A percentile compares a stretch with the other conserved stretches of the same genome.
Conservation (phyloP, 179 eudicot genomes). For the Heliamphora pulchella region DNA sequence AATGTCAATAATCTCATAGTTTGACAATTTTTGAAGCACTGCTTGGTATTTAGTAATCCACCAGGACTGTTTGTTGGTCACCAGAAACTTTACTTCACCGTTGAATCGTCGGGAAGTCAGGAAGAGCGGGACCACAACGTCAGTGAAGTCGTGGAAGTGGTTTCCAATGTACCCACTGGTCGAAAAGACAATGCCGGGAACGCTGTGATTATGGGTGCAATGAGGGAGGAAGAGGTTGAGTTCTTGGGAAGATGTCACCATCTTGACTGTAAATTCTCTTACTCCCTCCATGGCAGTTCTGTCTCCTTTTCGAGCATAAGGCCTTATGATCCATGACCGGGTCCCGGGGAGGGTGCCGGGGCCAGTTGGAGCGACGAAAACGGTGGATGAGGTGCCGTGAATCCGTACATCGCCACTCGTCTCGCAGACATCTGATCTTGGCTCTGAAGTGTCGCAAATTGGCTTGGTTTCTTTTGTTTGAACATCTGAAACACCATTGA, state of each 20-base stretch:
- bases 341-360: not conserved
- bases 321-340: constrained; percentile 30
- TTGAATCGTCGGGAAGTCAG: constrained; percentile 37
- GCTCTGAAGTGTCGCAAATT: constrained; percentile 33
- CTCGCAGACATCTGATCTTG: constrained; percentile 46
- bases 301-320: constrained; percentile 48
- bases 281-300: constrained; percentile 26
- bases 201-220: constrained; percentile 31
- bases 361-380: constrained; percentile 24
- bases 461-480: constrained; percentile 12
- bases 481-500: not conserved
- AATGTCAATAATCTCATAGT: constrained; percentile 36
- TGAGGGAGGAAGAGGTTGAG: too few species aligned
- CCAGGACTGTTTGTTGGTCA: constrained; percentile 19
- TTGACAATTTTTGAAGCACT: constrained; percentile 38
- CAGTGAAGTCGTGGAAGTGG: constrained; percentile 50
- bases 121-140: constrained; percentile 45
- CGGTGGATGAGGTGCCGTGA: constrained; percentile 37
- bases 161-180: constrained; percentile 47
- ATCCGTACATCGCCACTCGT: constrained; percentile 39
- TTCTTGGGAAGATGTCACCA: constrained; percentile 5
- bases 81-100: constrained; percentile 39
- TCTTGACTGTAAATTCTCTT: constrained; percentile 23
- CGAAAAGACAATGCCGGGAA: constrained; percentile 52
- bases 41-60: constrained; percentile 30